Evolutionary conservation across 2,329 filamentous ascomycete genomes (phyloP), one percentile per base, ranked within the genome.

Genomic region (Colletotrichum euphorbiae): DNA sequence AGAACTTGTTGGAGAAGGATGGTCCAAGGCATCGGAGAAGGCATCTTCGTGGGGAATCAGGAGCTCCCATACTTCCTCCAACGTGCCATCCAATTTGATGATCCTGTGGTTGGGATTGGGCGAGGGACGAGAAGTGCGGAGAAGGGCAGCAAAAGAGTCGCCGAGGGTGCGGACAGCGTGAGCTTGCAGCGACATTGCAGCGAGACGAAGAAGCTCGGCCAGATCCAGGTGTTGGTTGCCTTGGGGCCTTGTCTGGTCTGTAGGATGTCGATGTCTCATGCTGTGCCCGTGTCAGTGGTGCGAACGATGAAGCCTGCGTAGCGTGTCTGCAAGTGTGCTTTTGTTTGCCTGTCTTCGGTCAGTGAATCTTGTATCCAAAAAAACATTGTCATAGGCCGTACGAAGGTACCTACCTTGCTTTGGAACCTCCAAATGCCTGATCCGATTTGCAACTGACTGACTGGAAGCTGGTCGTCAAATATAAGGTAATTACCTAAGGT

Each of bases 71-170:
- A 9, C 24, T n/a, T 8, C 21, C 11, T 12, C 40, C 42, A 57
- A 40, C 15, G 61, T 54, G 42, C 40, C 56, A 54, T 48, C 40
- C 56, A 61, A 15, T 12, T 28, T 40, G 56, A 54, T 21, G 50
- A 63, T 65, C 46, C n/a, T 17, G 40, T 33, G 57, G 15, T 24
- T 31, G 38, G 21, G 48, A 31, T 50, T 46, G 50, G 50, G 48
- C 42, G 36, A 36, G 50, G 50, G 24, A 56, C 57, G 31, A 31
- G 11, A 43, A 43, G 55, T 62, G 58, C 57, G 57, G 63, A 67
- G 62, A 65, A 61, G 28, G 31, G 38, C 31, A 15, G 40, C 46
- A 36, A 12, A 12, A 9, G 42, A 33, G 33, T 60, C 36, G 19
- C 36, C 38, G 19, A 36, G 12, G n/a, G 36, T 2, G 45, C 36